Conservation (phyloP, 176 grass and related monocot genomes). For the Chloris gayana region DNA sequence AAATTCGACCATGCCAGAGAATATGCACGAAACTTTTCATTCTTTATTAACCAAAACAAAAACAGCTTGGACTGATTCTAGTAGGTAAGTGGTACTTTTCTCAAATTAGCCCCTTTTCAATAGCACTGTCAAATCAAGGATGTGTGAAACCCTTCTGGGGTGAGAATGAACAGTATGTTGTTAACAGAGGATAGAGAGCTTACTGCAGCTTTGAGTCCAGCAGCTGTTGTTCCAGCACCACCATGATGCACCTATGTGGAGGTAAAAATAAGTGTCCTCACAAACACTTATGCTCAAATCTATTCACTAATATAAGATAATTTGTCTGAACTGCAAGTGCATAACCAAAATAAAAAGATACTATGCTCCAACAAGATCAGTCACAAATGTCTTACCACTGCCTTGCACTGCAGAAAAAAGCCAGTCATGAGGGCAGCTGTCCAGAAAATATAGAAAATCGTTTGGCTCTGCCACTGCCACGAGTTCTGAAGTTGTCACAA, state of each 20-base stretch:
- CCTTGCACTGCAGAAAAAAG: slow-evolving; percentile 96
- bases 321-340: background rate
- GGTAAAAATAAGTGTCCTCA: background rate
- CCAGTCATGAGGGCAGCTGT: slow-evolving; percentile 96
- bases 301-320: background rate
- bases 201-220: slow-evolving; percentile 92
- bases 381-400: slow-evolving; percentile 60
- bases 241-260: slow-evolving; percentile 89
- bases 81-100: background rate
- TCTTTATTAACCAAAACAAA: background rate
- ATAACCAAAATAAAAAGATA: no score
- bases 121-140: background rate
- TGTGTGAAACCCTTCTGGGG: background rate
- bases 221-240: slow-evolving; percentile 96
- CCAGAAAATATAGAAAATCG: slow-evolving; percentile 81
- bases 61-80: background rate
- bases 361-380: background rate
- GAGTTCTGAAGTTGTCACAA: slow-evolving; percentile 25
- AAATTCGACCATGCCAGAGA: background rate
- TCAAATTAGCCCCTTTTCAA: background rate
- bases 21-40: background rate
- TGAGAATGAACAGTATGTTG: background rate
- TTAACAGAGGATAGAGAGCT: slow-evolving; percentile 2
- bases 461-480: slow-evolving; percentile 78
- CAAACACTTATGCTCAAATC: background rate